These are phyloP conservation scores for Phanerochaete sordida DNA, from an alignment of 768 basidiomycete species.

Conservation along the genomic window DNA sequence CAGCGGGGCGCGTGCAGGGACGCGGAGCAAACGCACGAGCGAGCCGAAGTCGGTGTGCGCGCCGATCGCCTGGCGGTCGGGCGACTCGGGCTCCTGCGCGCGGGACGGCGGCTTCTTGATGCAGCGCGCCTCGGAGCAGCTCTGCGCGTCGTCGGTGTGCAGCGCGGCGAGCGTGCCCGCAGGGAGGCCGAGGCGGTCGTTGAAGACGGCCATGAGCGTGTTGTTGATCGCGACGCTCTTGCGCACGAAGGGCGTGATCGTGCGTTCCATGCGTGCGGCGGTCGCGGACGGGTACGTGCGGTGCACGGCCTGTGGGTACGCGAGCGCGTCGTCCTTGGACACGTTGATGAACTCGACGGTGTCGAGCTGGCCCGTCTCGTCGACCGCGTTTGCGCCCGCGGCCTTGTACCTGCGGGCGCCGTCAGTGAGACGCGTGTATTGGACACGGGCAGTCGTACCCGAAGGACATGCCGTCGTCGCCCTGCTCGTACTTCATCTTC, in stretches of 20 bases:
- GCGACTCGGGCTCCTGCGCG: constrained; percentile 2
- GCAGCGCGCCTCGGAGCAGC: constrained; percentile 29
- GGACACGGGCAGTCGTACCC: constrained; percentile 24
- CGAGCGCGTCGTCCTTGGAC: constrained; percentile 34
- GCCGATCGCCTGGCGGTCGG: constrained; percentile 25
- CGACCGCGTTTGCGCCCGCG: constrained; percentile 29
- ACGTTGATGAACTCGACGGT: constrained; percentile 35
- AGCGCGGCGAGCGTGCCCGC: constrained; percentile 22
- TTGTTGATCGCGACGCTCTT: constrained; percentile 27
- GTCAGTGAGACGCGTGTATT: background rate
- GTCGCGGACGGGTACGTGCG: constrained; percentile 31
- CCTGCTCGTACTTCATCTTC: constrained; percentile 42
- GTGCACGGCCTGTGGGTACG: constrained; percentile 27
- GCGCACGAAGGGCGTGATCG: constrained; percentile 27
- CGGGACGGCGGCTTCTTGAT: constrained; percentile 30
- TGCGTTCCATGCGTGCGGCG: constrained; percentile 24
- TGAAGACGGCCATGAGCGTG: constrained; percentile 28
- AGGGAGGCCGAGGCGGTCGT: constrained; percentile 30
- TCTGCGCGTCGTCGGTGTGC: constrained; percentile 25
- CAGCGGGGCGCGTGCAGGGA: background rate
- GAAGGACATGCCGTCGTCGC: constrained; percentile 36
- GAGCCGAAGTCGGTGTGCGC: constrained; percentile 36
- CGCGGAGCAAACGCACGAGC: constrained; percentile 15
- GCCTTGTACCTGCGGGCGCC: constrained; percentile 24
- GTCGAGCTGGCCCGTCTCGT: constrained; percentile 29